Percentiles rank a stretch among this genome's conserved stretches.
These are phyloP conservation scores for Curvularia verruculosa DNA, from an alignment of 2,329 filamentous ascomycete species.

Conservation along the genomic window DNA sequence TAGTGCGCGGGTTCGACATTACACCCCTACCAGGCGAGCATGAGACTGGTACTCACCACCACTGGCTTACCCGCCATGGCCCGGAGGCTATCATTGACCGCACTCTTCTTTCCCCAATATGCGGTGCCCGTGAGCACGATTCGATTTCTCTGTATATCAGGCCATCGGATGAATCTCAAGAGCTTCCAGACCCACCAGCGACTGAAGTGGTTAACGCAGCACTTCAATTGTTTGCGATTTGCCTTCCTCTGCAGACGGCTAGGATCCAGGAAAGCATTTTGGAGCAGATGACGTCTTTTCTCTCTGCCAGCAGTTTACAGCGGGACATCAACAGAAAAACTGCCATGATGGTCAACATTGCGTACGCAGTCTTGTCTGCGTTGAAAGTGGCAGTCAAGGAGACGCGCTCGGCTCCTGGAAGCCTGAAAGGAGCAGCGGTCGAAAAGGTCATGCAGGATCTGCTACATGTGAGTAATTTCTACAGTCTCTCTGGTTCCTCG, in stretches of 20 bases:
- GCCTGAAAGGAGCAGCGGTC: constrained; percentile 74
- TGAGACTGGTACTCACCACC: constrained; percentile 51
- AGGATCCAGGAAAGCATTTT: constrained; percentile 96
- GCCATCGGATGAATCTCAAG: constrained; percentile 54
- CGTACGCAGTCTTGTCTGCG: constrained; percentile 77
- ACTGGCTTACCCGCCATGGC: constrained; percentile 61
- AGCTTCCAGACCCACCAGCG: constrained; percentile 76
- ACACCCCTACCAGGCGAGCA: constrained; percentile 69
- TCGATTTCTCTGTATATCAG: constrained; percentile 78
- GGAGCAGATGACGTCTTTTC: constrained; percentile 88
- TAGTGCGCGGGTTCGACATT: constrained; percentile 78
- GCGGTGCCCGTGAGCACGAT: constrained; percentile 86
- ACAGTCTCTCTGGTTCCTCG: not conserved
- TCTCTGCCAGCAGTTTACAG: constrained; percentile 79
- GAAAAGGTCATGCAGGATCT: constrained; percentile 73
- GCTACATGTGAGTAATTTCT: constrained; percentile 70
- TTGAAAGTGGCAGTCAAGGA: constrained; percentile 86
- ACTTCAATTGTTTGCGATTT: constrained; percentile 89
- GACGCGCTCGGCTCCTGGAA: constrained; percentile 72
- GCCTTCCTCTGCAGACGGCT: constrained; percentile 83
- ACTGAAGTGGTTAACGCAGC: constrained; percentile 95
- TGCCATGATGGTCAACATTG: constrained; percentile 89
- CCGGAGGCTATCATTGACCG: constrained; percentile 69
- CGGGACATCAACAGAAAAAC: constrained; percentile 87
- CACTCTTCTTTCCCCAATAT: constrained; percentile 67